Evolutionary conservation across 768 basidiomycete species (phyloP).

Genomic region (Suillus fuscotomentosus): DNA sequence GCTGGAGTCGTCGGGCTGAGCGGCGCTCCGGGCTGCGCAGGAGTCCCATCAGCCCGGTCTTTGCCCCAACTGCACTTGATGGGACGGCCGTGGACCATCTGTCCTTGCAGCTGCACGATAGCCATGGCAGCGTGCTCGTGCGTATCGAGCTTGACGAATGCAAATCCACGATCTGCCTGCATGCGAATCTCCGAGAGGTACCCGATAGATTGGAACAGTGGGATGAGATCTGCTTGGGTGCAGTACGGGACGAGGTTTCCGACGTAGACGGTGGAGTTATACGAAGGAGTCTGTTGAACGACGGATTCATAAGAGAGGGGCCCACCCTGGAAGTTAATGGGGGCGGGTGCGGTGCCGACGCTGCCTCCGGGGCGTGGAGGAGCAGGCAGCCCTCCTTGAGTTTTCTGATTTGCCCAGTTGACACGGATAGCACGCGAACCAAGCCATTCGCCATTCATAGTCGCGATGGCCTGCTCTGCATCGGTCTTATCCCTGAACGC

Average conservation of each 20-base stretch:
- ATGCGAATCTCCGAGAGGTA: conserved; percentile 98
- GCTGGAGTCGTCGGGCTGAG: conserved; percentile 62
- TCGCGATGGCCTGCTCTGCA: conserved; percentile 97
- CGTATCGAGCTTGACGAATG: conserved; percentile 97
- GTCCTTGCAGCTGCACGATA: conserved; percentile 94
- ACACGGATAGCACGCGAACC: conserved; percentile 98
- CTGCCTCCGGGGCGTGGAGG: conserved; percentile 42
- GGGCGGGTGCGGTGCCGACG: conserved; percentile 74
- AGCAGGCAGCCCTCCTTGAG: conserved; percentile 56
- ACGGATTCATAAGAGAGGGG: conserved; percentile 93
- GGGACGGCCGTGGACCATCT: conserved; percentile 94
- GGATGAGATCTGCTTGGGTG: conserved; percentile 96
- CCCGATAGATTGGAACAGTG: conserved; percentile 97
- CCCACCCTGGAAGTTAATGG: conserved; percentile 88
- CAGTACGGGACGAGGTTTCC: conserved; percentile 98
- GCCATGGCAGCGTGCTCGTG: conserved; percentile 99
- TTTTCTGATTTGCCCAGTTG: conserved; percentile 99
- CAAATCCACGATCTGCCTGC: conserved; percentile 98
- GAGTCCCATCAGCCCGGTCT: conserved; percentile 77
- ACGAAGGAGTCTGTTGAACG: conserved; percentile 88
- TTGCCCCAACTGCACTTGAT: conserved; percentile 99
- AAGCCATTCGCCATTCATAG: conserved; percentile 99
- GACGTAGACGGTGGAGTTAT: conserved; percentile 96
- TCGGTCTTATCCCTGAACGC: conserved; percentile 99
- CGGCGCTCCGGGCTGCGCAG: conserved; percentile 44